phyloP scores from a whole-genome alignment of 257 asterid species.

The Cinchona pubescens region DNA sequence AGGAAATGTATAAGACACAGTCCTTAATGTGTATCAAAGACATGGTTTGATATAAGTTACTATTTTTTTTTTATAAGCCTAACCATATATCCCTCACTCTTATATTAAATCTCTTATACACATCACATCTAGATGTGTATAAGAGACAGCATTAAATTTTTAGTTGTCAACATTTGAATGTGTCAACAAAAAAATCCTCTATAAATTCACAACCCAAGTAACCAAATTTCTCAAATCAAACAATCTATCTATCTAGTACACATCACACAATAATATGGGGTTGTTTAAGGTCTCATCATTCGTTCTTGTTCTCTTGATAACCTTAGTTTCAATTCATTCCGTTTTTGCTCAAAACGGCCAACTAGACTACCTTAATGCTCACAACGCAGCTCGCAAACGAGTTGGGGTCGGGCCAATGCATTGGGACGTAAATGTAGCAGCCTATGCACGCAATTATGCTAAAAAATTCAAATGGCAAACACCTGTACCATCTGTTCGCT shows the following conservation, averaged over 20 bases:
- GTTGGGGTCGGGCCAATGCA: slow-evolving; percentile 31
- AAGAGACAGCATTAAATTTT: background rate
- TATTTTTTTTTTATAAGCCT: background rate
- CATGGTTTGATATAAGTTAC: too few relatives aligned
- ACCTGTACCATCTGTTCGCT: too few relatives aligned
- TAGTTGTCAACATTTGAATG: background rate
- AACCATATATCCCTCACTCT: background rate
- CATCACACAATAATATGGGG: background rate
- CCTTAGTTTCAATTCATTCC: background rate
- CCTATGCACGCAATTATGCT: slow-evolving; percentile 42
- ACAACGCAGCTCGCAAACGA: slow-evolving; percentile 34
- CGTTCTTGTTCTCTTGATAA: background rate
- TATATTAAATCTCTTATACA: too few relatives aligned
- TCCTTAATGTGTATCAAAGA: too few relatives aligned
- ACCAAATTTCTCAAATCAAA: background rate
- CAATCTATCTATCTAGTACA: too few relatives aligned
- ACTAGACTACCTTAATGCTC: slow-evolving; percentile 26
- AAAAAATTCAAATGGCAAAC: slow-evolving; percentile 19
- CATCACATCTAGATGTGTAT: too few relatives aligned
- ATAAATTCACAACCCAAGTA: background rate
- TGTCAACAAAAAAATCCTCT: background rate
- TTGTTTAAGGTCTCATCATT: background rate
- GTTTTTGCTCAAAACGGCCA: slow-evolving; percentile 26
- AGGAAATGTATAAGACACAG: too few relatives aligned
- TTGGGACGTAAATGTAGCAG: slow-evolving; percentile 44